These are phyloP conservation scores for Fusarium nurragi DNA, from an alignment of 2,329 filamentous ascomycete species.

Conservation along the genomic window DNA sequence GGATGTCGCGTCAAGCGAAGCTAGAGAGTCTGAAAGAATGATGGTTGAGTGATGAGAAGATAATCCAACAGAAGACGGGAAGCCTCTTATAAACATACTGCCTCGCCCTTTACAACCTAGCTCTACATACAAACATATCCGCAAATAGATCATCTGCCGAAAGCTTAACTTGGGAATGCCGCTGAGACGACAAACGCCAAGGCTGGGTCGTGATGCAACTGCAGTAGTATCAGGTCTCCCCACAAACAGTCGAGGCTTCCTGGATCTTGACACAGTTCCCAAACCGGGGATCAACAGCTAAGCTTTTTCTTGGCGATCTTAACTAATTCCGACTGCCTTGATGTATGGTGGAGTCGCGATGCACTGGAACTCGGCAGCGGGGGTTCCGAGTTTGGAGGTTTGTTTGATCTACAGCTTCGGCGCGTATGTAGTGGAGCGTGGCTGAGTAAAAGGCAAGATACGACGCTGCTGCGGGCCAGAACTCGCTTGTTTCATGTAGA, in stretches of 20 bases:
- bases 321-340: too few species aligned
- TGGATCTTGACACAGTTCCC: background rate
- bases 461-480: background rate
- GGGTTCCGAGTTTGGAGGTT: background rate
- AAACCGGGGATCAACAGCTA: conserved; percentile 9
- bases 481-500: background rate
- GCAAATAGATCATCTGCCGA: conserved; percentile 15
- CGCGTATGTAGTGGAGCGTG: background rate
- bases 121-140: background rate
- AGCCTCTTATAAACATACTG: conserved; percentile 14
- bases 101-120: background rate
- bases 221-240: background rate
- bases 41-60: background rate
- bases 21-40: background rate
- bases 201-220: background rate
- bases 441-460: background rate
- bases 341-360: too few species aligned
- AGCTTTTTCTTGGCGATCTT: conserved; percentile 22
- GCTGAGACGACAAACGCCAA: conserved; percentile 20
- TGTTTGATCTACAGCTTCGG: background rate
- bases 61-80: background rate
- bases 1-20: conserved; percentile 21
- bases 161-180: background rate
- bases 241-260: background rate
- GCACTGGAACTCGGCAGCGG: background rate